Evolutionary conservation across 2,329 filamentous ascomycete genomes (phyloP).

Genomic region (Pestalotiopsis fici): DNA sequence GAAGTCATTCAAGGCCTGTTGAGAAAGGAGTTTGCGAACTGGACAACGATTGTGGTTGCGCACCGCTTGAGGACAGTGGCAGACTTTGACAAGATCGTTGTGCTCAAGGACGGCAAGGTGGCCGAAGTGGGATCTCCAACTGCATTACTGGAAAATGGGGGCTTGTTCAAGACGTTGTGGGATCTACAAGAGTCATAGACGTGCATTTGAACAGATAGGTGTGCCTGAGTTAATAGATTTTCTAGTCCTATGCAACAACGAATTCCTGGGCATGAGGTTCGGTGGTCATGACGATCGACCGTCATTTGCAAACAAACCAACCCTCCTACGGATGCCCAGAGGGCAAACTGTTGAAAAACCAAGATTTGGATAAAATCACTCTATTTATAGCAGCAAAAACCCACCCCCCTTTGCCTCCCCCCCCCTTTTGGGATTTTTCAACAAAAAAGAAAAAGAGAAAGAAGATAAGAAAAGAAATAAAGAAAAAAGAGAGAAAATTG

Average conservation of each 20-base stretch:
- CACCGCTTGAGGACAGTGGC: neutral
- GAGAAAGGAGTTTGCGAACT: conserved; percentile 1
- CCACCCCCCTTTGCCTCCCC: no score
- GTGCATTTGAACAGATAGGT: conserved; percentile 37
- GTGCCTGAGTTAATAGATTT: neutral
- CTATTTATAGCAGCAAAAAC: no score
- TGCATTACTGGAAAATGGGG: neutral
- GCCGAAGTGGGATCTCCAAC: neutral
- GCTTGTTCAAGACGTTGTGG: conserved; percentile 4
- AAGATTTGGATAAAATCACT: no score
- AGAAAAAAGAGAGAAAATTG: no score
- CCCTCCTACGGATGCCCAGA: neutral
- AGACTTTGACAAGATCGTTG: conserved; percentile 6
- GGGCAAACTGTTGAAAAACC: no score
- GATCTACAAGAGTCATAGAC: conserved; percentile 27
- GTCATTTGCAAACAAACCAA: no score
- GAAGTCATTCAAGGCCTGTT: neutral
- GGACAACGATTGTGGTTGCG: conserved; percentile 3
- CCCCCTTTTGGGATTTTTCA: no score
- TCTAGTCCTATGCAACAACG: no score
- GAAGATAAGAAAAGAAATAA: no score
- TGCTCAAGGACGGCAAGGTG: conserved; percentile 3
- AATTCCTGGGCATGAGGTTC: no score
- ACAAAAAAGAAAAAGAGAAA: no score
- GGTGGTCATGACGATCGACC: no score